These are phyloP conservation scores for Penicillium sp. DNA, from an alignment of 2,329 filamentous ascomycete genomes.

Conservation along the genomic window DNA sequence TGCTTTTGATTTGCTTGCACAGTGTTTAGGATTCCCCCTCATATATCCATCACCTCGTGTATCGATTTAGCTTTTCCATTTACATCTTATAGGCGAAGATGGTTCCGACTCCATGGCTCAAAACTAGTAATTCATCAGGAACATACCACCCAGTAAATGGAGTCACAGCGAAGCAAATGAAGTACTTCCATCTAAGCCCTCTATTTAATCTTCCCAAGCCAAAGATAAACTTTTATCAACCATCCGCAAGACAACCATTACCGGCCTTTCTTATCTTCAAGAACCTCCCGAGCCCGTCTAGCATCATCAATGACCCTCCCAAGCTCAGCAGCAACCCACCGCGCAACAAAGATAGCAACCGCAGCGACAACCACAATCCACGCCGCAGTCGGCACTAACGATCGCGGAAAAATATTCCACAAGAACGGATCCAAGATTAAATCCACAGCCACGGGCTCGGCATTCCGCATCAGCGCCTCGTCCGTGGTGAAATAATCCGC, in stretches of 20 bases:
- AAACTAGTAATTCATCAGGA: too few species aligned
- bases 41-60: slow-evolving; percentile 6
- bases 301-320: slow-evolving; percentile 21
- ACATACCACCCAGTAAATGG: too few species aligned
- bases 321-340: slow-evolving; percentile 25
- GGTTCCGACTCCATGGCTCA: too few species aligned
- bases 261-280: slow-evolving; percentile 19
- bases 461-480: slow-evolving; percentile 64
- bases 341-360: slow-evolving; percentile 45
- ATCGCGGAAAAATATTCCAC: slow-evolving; percentile 70
- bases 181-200: too few species aligned
- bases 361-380: slow-evolving; percentile 62
- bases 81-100: too few species aligned
- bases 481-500: slow-evolving; percentile 83
- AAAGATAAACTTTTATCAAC: too few species aligned
- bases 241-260: slow-evolving; percentile 1
- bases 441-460: slow-evolving; percentile 70
- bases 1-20: not conserved
- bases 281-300: slow-evolving; percentile 6
- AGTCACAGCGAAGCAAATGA: too few species aligned
- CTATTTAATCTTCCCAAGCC: too few species aligned
- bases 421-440: slow-evolving; percentile 80
- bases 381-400: slow-evolving; percentile 63
- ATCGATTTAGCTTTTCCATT: not conserved
- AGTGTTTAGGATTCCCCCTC: slow-evolving; percentile 6